These are phyloP conservation scores for Cladosporium cucumerinum DNA, from an alignment of 2,329 filamentous ascomycete species.

Conservation along the genomic window DNA sequence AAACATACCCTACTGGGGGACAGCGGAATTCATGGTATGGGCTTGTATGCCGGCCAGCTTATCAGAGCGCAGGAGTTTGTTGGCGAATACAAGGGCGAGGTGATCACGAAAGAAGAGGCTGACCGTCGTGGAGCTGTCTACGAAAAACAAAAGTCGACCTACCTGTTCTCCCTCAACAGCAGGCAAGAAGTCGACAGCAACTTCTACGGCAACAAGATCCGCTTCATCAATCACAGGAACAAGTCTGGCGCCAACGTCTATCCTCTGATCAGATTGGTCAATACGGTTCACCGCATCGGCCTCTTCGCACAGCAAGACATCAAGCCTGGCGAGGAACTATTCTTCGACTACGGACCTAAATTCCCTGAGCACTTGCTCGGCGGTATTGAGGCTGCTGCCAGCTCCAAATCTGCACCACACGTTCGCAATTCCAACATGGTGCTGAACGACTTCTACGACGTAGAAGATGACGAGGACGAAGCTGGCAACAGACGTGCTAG, in stretches of 20 bases:
- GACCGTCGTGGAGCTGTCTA: constrained; percentile 67
- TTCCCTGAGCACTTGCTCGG: constrained; percentile 30
- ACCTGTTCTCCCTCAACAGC: constrained; percentile 54
- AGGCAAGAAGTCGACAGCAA: constrained; percentile 64
- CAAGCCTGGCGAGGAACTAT: constrained; percentile 69
- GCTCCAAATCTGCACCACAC: constrained; percentile 21
- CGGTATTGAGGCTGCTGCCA: constrained; percentile 12
- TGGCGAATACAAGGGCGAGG: constrained; percentile 76
- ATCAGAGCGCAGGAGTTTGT: constrained; percentile 69
- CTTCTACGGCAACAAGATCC: constrained; percentile 73
- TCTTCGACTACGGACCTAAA: constrained; percentile 69
- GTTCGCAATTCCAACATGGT: constrained; percentile 24
- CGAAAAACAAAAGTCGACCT: constrained; percentile 60
- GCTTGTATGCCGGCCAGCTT: constrained; percentile 67
- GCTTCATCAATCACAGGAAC: constrained; percentile 77
- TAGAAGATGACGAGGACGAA: constrained; percentile 23
- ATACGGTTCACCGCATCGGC: constrained; percentile 70
- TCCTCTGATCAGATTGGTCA: constrained; percentile 67
- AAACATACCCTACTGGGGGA: constrained; percentile 67
- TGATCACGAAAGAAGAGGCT: constrained; percentile 67
- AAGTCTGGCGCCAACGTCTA: constrained; percentile 58
- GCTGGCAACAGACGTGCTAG: constrained; percentile 20
- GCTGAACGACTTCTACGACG: constrained; percentile 25
- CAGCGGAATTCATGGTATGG: constrained; percentile 71
- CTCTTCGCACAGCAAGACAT: constrained; percentile 68